A percentile compares a stretch with the other conserved stretches of the same genome.
These are phyloP conservation scores for Pleurotus djamor DNA, from an alignment of 768 basidiomycete genomes.

Conservation along the genomic window DNA sequence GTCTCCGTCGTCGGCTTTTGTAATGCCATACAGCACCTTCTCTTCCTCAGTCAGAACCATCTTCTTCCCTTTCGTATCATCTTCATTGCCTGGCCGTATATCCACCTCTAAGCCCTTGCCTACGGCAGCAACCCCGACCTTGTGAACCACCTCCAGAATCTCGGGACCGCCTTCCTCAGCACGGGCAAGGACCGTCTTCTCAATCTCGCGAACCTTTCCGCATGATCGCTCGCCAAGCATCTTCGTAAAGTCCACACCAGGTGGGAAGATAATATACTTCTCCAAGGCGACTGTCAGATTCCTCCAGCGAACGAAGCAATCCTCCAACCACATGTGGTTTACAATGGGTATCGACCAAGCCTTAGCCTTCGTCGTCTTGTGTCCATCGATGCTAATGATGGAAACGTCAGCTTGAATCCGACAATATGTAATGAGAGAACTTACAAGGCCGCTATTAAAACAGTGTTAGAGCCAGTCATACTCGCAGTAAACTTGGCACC, in stretches of 20 bases:
- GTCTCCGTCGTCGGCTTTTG: neutral
- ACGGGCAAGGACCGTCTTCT: constrained; percentile 3
- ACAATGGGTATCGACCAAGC: constrained; percentile 85
- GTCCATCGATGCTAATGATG: constrained; percentile 34
- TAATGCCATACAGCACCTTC: neutral
- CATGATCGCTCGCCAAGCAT: constrained; percentile 41
- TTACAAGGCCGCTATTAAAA: constrained; percentile 83
- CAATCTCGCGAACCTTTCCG: constrained; percentile 22
- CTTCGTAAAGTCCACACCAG: constrained; percentile 60
- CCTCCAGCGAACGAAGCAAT: constrained; percentile 83
- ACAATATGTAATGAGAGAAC: constrained; percentile 21
- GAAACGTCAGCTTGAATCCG: constrained; percentile 1
- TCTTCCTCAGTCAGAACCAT: neutral
- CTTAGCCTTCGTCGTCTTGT: constrained; percentile 71
- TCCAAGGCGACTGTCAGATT: constrained; percentile 59
- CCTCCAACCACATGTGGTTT: constrained; percentile 91
- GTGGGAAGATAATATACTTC: constrained; percentile 70
- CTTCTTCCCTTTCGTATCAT: neutral
- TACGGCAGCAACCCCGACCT: neutral
- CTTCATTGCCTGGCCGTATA: neutral
- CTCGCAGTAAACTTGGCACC: constrained; percentile 82
- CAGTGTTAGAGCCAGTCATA: constrained; percentile 76
- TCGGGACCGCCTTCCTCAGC: constrained; percentile 7
- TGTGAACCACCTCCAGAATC: neutral
- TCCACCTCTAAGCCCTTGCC: constrained; percentile 5